phyloP scores from a whole-genome alignment of 805 yeast species.

The Lipomyces sp. region DNA sequence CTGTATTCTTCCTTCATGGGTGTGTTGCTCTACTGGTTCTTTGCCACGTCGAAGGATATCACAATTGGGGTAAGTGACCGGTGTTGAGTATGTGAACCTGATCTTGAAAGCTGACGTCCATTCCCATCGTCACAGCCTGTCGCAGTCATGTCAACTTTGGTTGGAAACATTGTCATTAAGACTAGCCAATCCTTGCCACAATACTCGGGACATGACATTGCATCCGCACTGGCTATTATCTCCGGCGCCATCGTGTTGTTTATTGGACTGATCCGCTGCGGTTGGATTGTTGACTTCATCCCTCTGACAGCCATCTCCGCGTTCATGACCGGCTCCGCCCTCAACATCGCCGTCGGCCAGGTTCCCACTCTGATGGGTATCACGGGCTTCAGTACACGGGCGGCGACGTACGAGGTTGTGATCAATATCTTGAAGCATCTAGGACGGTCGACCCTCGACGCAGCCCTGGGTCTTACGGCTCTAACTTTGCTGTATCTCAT shows the following conservation, averaged over 20 bases:
- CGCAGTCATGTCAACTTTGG: background rate
- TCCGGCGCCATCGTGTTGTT: background rate
- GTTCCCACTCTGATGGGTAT: background rate
- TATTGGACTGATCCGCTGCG: background rate
- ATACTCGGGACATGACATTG: background rate
- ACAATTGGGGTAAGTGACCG: background rate
- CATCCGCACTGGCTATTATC: slow-evolving; percentile 1
- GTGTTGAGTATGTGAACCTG: background rate
- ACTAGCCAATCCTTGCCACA: background rate
- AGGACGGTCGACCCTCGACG: background rate
- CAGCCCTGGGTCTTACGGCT: background rate
- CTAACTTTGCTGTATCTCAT: background rate
- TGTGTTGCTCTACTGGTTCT: slow-evolving; percentile 1
- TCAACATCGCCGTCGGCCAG: background rate
- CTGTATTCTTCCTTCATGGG: slow-evolving; percentile 2
- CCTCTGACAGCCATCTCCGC: background rate
- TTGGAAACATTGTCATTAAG: background rate
- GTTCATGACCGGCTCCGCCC: background rate
- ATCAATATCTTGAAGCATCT: background rate
- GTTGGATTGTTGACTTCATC: background rate
- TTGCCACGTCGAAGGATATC: background rate
- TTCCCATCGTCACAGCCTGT: background rate
- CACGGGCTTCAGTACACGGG: background rate
- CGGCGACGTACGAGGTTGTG: background rate
- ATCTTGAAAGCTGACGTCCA: background rate